These are phyloP conservation scores for Kodamaea sagamina DNA, from an alignment of 805 yeast genomes.

Conservation along the genomic window DNA sequence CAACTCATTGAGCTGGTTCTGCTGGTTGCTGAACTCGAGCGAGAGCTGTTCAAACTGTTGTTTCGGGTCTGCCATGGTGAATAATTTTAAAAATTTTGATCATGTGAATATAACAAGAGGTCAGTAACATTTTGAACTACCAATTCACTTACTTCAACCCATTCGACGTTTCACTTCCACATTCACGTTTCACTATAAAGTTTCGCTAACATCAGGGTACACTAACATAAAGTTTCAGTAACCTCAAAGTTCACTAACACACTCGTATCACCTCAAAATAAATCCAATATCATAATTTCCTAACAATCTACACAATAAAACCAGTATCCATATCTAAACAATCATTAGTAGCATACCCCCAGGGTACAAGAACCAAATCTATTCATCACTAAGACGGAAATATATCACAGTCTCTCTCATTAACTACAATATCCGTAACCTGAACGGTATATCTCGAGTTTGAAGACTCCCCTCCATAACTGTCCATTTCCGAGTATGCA, in stretches of 20 bases:
- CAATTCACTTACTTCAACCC: too few relatives aligned
- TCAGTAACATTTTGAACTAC: too few relatives aligned
- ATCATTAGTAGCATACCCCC: neutral
- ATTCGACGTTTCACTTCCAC: too few relatives aligned
- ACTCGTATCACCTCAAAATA: too few relatives aligned
- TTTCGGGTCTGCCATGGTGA: slow-evolving; percentile 17
- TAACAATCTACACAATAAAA: neutral
- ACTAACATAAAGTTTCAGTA: too few relatives aligned
- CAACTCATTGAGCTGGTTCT: slow-evolving; percentile 50
- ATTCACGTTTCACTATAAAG: too few relatives aligned
- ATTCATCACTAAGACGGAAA: slow-evolving; percentile 21
- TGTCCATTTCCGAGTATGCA: slow-evolving; percentile 14
- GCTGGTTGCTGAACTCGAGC: slow-evolving; percentile 47
- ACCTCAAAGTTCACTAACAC: too few relatives aligned
- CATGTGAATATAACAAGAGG: too few relatives aligned
- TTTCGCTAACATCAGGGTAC: too few relatives aligned
- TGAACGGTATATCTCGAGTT: slow-evolving; percentile 35
- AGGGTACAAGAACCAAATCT: slow-evolving; percentile 1
- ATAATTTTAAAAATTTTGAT: slow-evolving; percentile 1
- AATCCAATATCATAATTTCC: too few relatives aligned
- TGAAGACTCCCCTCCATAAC: slow-evolving; percentile 26
- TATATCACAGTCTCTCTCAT: slow-evolving; percentile 35
- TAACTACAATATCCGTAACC: slow-evolving; percentile 43
- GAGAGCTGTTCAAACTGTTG: slow-evolving; percentile 47
- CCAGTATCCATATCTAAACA: too few relatives aligned